These are phyloP conservation scores for Ganoderma sinense DNA, from an alignment of 1,284 basidiomycete genomes.

Conservation along the genomic window DNA sequence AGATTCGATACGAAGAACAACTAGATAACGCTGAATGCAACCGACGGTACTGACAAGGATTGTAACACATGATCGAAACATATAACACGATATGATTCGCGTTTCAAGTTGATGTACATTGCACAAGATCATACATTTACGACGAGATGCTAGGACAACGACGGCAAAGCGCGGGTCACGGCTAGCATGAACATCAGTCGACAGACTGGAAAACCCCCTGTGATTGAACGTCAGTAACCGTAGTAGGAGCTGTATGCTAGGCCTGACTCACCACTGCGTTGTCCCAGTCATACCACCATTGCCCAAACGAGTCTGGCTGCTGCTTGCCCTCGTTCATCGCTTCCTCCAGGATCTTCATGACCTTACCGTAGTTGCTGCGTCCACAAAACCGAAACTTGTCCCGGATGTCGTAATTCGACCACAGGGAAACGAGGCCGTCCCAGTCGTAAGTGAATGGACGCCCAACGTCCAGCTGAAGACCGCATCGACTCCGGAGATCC, in stretches of 20 bases:
- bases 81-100: too few species aligned
- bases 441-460: neutral
- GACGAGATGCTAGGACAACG: neutral
- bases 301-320: neutral
- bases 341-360: neutral
- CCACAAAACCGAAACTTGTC: neutral
- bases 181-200: neutral
- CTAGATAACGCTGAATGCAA: too few species aligned
- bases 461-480: neutral
- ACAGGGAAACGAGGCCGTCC: neutral
- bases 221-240: neutral
- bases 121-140: too few species aligned
- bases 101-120: too few species aligned
- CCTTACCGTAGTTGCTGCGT: neutral
- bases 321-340: neutral
- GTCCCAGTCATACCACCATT: neutral
- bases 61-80: too few species aligned
- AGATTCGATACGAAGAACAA: too few species aligned
- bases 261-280: neutral
- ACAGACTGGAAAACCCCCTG: neutral
- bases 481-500: neutral
- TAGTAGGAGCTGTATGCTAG: neutral
- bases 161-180: neutral
- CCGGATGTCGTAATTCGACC: neutral
- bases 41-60: too few species aligned